Base-by-base conservation (phyloP, 2,329 filamentous ascomycete species). In the Zymoseptoria pseudotritici region DNA sequence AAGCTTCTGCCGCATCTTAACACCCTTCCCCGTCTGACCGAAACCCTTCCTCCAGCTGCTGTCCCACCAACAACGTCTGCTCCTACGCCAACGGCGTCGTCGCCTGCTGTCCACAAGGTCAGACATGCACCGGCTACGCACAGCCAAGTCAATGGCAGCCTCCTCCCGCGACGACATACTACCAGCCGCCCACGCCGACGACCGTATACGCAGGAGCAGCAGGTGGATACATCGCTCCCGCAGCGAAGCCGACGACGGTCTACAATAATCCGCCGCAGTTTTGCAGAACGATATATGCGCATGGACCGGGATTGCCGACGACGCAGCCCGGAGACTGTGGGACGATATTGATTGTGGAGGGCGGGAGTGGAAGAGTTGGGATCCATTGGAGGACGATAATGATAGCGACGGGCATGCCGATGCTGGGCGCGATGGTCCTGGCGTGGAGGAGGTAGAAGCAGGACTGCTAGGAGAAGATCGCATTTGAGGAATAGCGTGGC, bases 311-410 rank as follows among this genome's bases (percentile, higher is more conserved):
- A n/a, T 50, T 74, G 31, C 72, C 72, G 0, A 73, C 72, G 1
- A 72, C 71, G 4, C 63, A 66, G 49, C 59, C 62, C 3, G 72
- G 68, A 3, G 59, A 69, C 2, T 74, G 72, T 58, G 72, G 72
- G n/a, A 73, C 70, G n/a, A 71, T 73, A 24, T 58, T 74, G 54
- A 69, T 74, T 19, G 65, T 71, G 1, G 67, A 65, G 55, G 36
- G 36, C n/a, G 36, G 36, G 2, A 46, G 36, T 46, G 36, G 36
- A 17, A 46, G 36, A 46, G 36, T 46, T 17, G 36, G 36, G 11
- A 17, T 46, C 36, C 17, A 46, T 46, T 46, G 36, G 36, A 46
- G 36, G 36, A 46, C 13, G 2, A 46, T 60, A 9, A 52, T 56
- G 13, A 61, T 68, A 57, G 54, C 69, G 11, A 42, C 63, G 29